Evolutionary conservation across 768 basidiomycete genomes (phyloP), one percentile per base, ranked within the genome.

Genomic region (Daedaleopsis nitida): DNA sequence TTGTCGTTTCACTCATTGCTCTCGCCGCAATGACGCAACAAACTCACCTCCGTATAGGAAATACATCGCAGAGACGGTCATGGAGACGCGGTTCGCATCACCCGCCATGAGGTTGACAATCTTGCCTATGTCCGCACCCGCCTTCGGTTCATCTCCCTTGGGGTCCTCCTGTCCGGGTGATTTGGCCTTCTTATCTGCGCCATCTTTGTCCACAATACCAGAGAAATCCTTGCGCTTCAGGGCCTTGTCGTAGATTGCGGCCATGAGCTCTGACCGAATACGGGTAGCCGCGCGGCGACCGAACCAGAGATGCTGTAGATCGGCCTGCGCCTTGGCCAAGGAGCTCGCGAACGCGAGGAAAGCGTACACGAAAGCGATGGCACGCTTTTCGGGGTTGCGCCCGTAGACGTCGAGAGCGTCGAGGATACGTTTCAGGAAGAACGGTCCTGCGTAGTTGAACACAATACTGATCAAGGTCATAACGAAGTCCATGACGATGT

Each of bases 101-200:
- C 84, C 86, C 14, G 90, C 86, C 92, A 96, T 96, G 38, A 95
- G 74, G 65, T 93, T 92, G 57, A 95, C 91, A 55, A 96, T 92
- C 72, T 95, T 94, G 13, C 94, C 94, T 13, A 91, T 80, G 70
- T 94, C 91, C 9, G 94, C 94, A 16, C 92, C 90, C 0, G 88
- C 83, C 65, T 84, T 88, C 1, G 86, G 83, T 34, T 91, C 78
- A 60, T 76, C 75, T 37, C 52, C 72, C 68, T 74, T 80, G 8
- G 63, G 45, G 37, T 78, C 66, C 75, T 78, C 11, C 52, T 60
- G 59, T 49, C 52, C 58, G 2, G 63, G 37, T 14, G 52, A 72
- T 75, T 32, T 72, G 72, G 50, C 50, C 48, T 75, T 77, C 57
- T 76, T 77, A 2, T 60, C 59, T n/a, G 75, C 75, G 2, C 74